Percentiles rank a stretch among this genome's conserved stretches.
These are phyloP conservation scores for Phytophthora podocarpi DNA, from an alignment of 352 stramenopile species.

Conservation along the genomic window DNA sequence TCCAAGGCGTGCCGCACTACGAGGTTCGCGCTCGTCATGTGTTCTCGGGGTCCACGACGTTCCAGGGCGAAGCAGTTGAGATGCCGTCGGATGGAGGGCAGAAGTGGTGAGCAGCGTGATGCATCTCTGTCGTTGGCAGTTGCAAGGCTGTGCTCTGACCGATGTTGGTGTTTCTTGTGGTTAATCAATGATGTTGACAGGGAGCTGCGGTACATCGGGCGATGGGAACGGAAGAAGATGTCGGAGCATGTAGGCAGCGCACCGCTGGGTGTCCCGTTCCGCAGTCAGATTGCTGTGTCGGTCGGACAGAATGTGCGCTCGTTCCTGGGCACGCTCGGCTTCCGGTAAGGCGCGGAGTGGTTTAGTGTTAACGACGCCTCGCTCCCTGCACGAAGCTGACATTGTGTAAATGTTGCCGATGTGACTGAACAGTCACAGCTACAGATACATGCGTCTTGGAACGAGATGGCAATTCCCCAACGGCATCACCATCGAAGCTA, in stretches of 20 bases:
- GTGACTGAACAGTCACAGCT: slow-evolving; percentile 63
- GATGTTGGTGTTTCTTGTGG: neutral
- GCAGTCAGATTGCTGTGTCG: slow-evolving; percentile 83
- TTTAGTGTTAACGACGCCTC: too few relatives aligned
- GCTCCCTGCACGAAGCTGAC: neutral
- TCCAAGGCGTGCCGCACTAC: slow-evolving; percentile 84
- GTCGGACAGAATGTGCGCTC: slow-evolving; percentile 81
- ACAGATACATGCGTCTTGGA: slow-evolving; percentile 83
- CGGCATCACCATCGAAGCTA: slow-evolving; percentile 84
- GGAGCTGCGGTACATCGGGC: slow-evolving; percentile 84
- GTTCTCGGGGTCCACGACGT: slow-evolving; percentile 82
- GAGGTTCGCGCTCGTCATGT: slow-evolving; percentile 83
- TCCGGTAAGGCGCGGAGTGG: slow-evolving; percentile 50
- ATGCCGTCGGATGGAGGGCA: slow-evolving; percentile 77
- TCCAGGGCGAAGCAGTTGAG: slow-evolving; percentile 78
- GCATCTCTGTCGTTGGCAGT: neutral
- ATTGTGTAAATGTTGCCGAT: neutral
- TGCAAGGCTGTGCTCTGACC: slow-evolving; percentile 1
- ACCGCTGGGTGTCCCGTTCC: slow-evolving; percentile 75
- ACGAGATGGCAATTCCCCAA: slow-evolving; percentile 86
- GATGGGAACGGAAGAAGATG: slow-evolving; percentile 89
- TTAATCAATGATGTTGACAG: slow-evolving; percentile 39
- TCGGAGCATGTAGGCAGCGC: slow-evolving; percentile 71
- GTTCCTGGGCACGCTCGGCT: slow-evolving; percentile 78
- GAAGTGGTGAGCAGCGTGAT: slow-evolving; percentile 58